Conservation (phyloP, 306 rosid genomes). For the Fagus sylvatica region DNA sequence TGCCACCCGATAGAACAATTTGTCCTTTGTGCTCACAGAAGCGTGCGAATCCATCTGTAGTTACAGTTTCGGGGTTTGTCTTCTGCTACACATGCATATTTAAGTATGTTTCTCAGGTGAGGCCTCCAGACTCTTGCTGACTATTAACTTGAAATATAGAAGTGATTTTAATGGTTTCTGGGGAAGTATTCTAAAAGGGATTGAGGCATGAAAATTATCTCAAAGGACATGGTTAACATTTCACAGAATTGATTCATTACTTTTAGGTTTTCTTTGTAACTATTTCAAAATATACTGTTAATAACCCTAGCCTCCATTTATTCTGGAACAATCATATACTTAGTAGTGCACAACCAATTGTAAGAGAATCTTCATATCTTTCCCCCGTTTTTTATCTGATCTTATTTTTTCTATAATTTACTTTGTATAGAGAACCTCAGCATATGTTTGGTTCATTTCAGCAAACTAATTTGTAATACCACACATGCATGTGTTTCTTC, state of each 20-base stretch:
- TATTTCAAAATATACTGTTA: slow-evolving; percentile 7
- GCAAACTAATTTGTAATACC: not conserved
- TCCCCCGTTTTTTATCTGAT: not conserved
- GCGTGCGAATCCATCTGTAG: slow-evolving; percentile 91
- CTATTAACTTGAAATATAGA: not conserved
- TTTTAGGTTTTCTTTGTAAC: slow-evolving; percentile 2
- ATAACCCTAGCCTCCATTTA: not conserved
- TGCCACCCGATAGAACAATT: slow-evolving; percentile 66
- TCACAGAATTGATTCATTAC: not conserved
- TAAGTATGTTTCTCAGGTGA: slow-evolving; percentile 89
- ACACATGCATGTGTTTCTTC: not conserved
- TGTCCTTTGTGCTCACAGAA: slow-evolving; percentile 91
- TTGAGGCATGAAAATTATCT: not conserved
- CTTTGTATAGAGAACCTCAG: not conserved
- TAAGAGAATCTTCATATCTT: not conserved
- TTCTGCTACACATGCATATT: slow-evolving; percentile 93
- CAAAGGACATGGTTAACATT: not conserved
- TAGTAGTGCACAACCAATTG: not conserved
- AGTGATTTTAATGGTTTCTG: not conserved
- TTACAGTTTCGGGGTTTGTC: slow-evolving; percentile 88
- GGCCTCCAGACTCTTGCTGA: slow-evolving; percentile 26
- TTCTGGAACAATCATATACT: not conserved
- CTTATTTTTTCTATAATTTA: not conserved
- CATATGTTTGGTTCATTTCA: not conserved
- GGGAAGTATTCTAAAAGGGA: not conserved